Conservation (phyloP, 495 filamentous ascomycete genomes). For the Neurospora sp. region DNA sequence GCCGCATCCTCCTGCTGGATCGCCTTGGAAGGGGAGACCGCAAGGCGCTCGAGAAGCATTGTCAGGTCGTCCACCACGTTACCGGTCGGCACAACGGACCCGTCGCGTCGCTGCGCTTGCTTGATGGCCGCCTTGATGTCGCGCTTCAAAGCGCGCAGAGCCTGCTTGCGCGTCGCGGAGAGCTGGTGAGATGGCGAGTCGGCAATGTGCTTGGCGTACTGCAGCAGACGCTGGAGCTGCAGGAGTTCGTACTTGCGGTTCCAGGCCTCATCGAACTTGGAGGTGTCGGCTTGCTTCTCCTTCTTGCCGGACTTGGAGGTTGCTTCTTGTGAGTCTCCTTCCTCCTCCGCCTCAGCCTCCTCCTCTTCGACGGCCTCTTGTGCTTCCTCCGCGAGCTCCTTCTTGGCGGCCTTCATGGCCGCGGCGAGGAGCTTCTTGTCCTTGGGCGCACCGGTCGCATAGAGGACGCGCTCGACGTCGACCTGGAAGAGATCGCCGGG, state of each 20-base stretch:
- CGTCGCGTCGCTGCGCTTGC: conserved; percentile 10
- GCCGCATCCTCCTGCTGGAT: neutral
- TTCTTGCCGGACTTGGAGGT: conserved; percentile 4
- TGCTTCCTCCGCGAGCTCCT: conserved; percentile 15
- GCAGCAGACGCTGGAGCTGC: conserved; percentile 1
- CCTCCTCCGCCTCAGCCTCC: conserved; percentile 10
- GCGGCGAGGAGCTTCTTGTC: conserved; percentile 2
- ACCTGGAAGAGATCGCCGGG: conserved; percentile 98
- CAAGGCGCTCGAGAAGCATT: conserved; percentile 12
- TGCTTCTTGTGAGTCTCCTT: conserved; percentile 16
- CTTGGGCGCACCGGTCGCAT: conserved; percentile 60
- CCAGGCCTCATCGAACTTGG: conserved; percentile 8
- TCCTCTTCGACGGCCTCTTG: conserved; percentile 14
- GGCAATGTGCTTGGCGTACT: conserved; percentile 20
- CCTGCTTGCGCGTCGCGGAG: conserved; percentile 25
- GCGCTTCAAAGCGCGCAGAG: conserved; percentile 23
- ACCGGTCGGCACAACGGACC: conserved; percentile 2
- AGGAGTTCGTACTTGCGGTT: neutral
- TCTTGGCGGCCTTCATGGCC: neutral
- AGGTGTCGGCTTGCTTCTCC: conserved; percentile 11
- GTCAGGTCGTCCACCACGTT: conserved; percentile 20
- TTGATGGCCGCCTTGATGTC: conserved; percentile 18
- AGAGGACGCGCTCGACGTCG: conserved; percentile 76
- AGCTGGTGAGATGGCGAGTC: conserved; percentile 3
- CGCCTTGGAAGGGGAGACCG: neutral